A percentile compares a stretch with the other conserved stretches of the same genome.
Evolutionary conservation across 139 green algal genomes (phyloP).

Genomic region (Spirogloea muscicola): DNA sequence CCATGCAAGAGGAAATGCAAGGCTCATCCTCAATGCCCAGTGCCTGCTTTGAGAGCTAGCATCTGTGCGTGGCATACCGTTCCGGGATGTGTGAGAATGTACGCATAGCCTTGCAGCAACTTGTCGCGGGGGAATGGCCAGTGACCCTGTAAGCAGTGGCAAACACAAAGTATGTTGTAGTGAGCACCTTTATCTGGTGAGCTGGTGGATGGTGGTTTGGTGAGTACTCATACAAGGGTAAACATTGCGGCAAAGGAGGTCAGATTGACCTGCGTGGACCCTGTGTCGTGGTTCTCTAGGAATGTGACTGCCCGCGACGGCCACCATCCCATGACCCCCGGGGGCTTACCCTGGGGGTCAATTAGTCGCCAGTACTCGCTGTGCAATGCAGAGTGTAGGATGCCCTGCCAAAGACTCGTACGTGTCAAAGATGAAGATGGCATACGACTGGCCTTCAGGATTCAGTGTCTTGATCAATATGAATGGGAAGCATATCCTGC

Average conservation of each 20-base stretch:
- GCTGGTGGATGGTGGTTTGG: too few species aligned
- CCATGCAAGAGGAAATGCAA: too few species aligned
- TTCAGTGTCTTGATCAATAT: too few species aligned
- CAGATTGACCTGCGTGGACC: conserved; percentile 55
- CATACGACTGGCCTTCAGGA: too few species aligned
- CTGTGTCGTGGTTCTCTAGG: conserved; percentile 66
- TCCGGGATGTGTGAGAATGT: conserved; percentile 92
- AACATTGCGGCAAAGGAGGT: too few species aligned
- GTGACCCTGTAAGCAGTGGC: conserved; percentile 56
- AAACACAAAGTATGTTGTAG: too few species aligned
- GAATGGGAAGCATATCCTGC: too few species aligned
- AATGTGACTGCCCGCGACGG: conserved; percentile 58
- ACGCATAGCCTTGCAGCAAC: conserved; percentile 77
- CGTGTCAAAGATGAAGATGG: too few species aligned
- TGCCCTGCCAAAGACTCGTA: conserved; percentile 54
- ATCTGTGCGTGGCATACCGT: conserved; percentile 64
- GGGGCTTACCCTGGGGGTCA: conserved; percentile 63
- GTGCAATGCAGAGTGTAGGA: conserved; percentile 84
- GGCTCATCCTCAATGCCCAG: too few species aligned
- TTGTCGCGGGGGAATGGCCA: conserved; percentile 61
- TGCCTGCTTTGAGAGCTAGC: too few species aligned
- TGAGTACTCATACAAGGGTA: too few species aligned
- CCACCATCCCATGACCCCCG: conserved; percentile 61
- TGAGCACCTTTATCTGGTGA: too few species aligned
- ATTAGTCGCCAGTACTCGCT: conserved; percentile 93